A percentile compares a stretch with the other conserved stretches of the same genome.
These are phyloP conservation scores for Rhodomyrtus psidioides DNA, from an alignment of 441 rosid species.

Conservation along the genomic window DNA sequence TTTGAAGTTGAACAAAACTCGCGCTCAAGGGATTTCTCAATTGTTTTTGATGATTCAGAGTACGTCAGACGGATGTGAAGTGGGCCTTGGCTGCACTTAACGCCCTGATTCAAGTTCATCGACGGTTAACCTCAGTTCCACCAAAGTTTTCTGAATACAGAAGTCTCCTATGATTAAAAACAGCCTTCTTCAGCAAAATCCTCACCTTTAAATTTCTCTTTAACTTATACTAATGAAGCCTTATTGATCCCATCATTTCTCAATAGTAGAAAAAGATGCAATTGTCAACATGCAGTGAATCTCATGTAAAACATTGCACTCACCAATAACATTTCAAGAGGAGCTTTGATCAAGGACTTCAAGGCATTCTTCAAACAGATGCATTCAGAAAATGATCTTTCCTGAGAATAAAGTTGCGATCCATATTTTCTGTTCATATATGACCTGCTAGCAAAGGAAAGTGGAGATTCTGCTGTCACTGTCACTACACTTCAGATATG, in stretches of 20 bases:
- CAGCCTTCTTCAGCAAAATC: neutral
- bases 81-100: conserved; percentile 47
- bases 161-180: neutral
- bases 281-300: neutral
- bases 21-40: conserved; percentile 22
- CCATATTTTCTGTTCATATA: conserved; percentile 50
- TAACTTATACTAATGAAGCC: neutral
- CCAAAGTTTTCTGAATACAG: neutral
- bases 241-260: neutral
- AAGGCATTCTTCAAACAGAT: conserved; percentile 66
- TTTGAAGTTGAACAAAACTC: conserved; percentile 29
- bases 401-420: conserved; percentile 50
- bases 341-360: conserved; percentile 14
- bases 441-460: conserved; percentile 26
- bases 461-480: neutral
- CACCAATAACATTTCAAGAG: conserved; percentile 36
- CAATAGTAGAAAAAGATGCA: neutral
- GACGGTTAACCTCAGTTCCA: neutral
- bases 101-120: conserved; percentile 53
- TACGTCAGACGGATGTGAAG: conserved; percentile 70
- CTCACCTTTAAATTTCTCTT: neutral
- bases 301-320: conserved; percentile 6
- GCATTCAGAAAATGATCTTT: conserved; percentile 24
- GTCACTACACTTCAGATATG: neutral
- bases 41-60: conserved; percentile 10